phyloP scores from a whole-genome alignment of 2,329 filamentous ascomycete species.

The Coleophoma eucalyptorum region DNA sequence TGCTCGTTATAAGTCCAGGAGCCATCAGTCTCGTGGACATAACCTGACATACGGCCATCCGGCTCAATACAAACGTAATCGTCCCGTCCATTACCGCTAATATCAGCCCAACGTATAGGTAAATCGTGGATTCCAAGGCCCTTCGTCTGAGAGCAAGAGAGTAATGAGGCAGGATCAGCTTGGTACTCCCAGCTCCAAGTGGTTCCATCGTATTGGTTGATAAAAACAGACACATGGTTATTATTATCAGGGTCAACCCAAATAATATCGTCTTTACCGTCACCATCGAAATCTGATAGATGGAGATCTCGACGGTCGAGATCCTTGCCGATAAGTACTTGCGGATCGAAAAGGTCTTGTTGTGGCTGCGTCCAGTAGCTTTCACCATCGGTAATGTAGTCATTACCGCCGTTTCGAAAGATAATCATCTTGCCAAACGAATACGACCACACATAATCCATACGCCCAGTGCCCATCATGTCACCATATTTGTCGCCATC shows the following conservation, averaged over 20 bases:
- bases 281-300: slow-evolving; percentile 33
- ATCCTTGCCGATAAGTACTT: too few relatives aligned
- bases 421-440: not conserved
- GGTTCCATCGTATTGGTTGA: not conserved
- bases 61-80: slow-evolving; percentile 30
- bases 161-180: not conserved
- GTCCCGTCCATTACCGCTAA: slow-evolving; percentile 20
- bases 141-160: slow-evolving; percentile 18
- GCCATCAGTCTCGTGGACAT: slow-evolving; percentile 15
- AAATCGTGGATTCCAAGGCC: slow-evolving; percentile 23
- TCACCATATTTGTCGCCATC: not conserved
- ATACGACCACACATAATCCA: not conserved
- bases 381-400: not conserved
- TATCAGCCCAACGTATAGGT: slow-evolving; percentile 28
- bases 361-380: not conserved
- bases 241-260: slow-evolving; percentile 20
- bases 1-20: slow-evolving; percentile 18
- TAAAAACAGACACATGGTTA: not conserved
- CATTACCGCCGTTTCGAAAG: not conserved
- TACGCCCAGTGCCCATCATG: not conserved
- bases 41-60: slow-evolving; percentile 23
- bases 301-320: slow-evolving; percentile 27
- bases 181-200: not conserved
- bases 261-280: slow-evolving; percentile 31
- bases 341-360: not conserved